These are phyloP conservation scores for Phoma sp. DNA, from an alignment of 2,329 filamentous ascomycete species.

Conservation along the genomic window DNA sequence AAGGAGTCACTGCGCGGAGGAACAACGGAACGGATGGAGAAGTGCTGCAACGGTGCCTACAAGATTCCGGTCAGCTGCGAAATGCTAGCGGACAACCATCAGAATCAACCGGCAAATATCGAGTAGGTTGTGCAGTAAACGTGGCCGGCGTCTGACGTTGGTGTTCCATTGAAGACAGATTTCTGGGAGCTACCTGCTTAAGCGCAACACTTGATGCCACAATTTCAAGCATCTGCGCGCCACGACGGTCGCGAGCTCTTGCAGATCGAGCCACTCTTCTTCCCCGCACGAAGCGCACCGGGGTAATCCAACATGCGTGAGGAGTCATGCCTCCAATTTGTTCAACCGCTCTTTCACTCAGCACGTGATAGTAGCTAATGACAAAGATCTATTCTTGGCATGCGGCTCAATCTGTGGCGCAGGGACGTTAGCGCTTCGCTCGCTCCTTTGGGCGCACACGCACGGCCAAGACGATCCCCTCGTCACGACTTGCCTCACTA, in stretches of 20 bases:
- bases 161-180: constrained; percentile 6
- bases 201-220: constrained; percentile 21
- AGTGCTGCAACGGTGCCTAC: constrained; percentile 14
- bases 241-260: not conserved
- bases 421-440: constrained; percentile 13
- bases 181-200: constrained; percentile 20
- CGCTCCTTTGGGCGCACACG: constrained; percentile 17
- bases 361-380: constrained; percentile 11
- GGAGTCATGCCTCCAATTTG: not conserved
- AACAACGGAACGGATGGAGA: constrained; percentile 21
- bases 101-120: constrained; percentile 1
- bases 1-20: constrained; percentile 16
- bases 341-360: not conserved
- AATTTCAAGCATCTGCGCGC: not conserved
- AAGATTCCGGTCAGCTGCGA: constrained; percentile 20
- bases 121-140: constrained; percentile 6
- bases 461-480: constrained; percentile 21
- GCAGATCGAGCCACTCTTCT: not conserved
- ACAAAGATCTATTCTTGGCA: constrained; percentile 2
- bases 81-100: constrained; percentile 5
- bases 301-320: not conserved
- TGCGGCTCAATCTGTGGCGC: constrained; percentile 13
- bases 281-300: not conserved
- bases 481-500: constrained; percentile 19
- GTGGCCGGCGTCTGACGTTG: constrained; percentile 17